Base-by-base conservation (phyloP, 192 early-diverging fungal species). In the Podochytrium sp. region DNA sequence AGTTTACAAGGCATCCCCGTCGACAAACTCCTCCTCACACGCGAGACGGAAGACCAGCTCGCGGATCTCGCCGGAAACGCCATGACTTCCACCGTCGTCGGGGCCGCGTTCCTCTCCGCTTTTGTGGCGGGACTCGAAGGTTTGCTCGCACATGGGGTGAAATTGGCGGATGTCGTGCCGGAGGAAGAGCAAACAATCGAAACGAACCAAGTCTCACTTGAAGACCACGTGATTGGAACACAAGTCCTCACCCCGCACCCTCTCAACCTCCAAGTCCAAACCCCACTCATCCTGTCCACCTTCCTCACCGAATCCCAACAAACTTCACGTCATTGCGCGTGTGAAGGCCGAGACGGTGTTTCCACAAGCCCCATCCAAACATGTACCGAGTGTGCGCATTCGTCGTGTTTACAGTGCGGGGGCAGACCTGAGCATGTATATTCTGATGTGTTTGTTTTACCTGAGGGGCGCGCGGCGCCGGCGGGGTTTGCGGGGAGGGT, bases 11-110 rank as follows among this genome's bases (percentile, higher is more conserved):
- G 83, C 23, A 65, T 84, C 40, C 78, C 78, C 1, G 63, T 81
- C 14, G 70, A 81, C 38, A 76, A 84, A 42, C 64, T 84, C 33
- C 61, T 81, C 2, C 56, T 84, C 34, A 84, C 83, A 2, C 71
- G 78, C 12, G 83, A 84, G 66, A 74, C 78, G 29, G 68, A 78
- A 33, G 79, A 80, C 47, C 65, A 84, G 39, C 56, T 84, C 35
- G 70, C 74, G 29, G 83, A 84, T 70, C 71, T 84, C 57, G 83
- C 83, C 20, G 83, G 83, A 2, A 84, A 84, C 61, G 83, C 83
- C 60, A 84, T 84, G 83, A 69, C 83, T 2, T 79, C 75, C 35
- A 84, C 83, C 20, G 83, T 84, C 33, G 80, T 84, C 42, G 79
- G 80, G 1, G 65, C 80, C 30, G 70, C 69, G 49, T 81, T 84